phyloP scores from a whole-genome alignment of 805 yeast species.

The fission yeast (Schizosaccharomyces pombe) region ASM294v3 CU329670.1:63001-63500 shows the following conservation, averaged over 20 bases:
- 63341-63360: not conserved
- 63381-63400: conserved; percentile 10
- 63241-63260: not conserved
- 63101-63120: not conserved
- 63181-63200: conserved; percentile 8
- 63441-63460: conserved; percentile 8
- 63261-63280: not conserved
- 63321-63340: not conserved
- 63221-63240: conserved; percentile 6
- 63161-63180: conserved; percentile 9
- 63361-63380: not conserved
- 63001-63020: not conserved
- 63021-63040: not conserved
- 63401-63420: conserved; percentile 10
- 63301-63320: not conserved
- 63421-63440: conserved; percentile 2
- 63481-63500: conserved; percentile 8
- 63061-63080: not conserved
- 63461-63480: conserved; percentile 9
- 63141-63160: conserved; percentile 8
- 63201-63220: conserved; percentile 10
- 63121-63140: conserved; percentile 6
- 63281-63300: not conserved
- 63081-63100: not conserved
- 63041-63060: not conserved